Base-by-base conservation (phyloP, 2,329 filamentous ascomycete species). In the Fusarium beomiforme region DNA sequence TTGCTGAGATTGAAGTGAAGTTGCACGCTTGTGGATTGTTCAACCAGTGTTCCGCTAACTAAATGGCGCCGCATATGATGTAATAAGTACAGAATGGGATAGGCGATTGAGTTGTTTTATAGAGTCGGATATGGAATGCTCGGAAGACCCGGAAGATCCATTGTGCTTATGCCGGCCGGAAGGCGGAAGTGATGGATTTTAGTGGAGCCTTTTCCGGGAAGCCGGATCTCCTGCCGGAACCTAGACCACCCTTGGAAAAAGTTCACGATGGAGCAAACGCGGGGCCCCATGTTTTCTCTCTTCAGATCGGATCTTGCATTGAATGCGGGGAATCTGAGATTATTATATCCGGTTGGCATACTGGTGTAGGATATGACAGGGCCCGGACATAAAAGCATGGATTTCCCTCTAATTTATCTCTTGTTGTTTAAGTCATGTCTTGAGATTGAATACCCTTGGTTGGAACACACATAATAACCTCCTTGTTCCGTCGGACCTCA, bases 391-490 rank as follows among this genome's bases (percentile, higher is more conserved):
- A 29, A 50, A 50, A 50, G 21, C 4, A 50, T 34, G 29, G 29
- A 16, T 17, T 8, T 19, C 16, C 47, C 8, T 13, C 16, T 34
- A 31, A 1, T 49, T 6, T 1, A n/a, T 8, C 33, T 50, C 16
- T 1, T 8, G 6, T 19, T 11, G 2, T 19, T 11, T 2, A 34
- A 24, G 16, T 8, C n/a, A 1, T 4, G 11, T 11, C 6, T 33
- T 7, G 31, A 0, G 5, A 3, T 6, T 10, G n/a, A 16, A 11
- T 1, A 5, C n/a, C 5, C 4, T 8, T 9, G 2, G 13, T n/a
- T n/a, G 19, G 19, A n/a, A 8, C 19, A 2, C 3, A 8, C 8
- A 5, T 19, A 7, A 1, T 21, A 5, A 3, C n/a, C 46, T 5
- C 3, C n/a, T 14, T 14, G 9, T 23, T 4, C 6, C 10, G 5